Evolutionary conservation across 768 basidiomycete species (phyloP).

Genomic region (Amanita fuliginea): DNA sequence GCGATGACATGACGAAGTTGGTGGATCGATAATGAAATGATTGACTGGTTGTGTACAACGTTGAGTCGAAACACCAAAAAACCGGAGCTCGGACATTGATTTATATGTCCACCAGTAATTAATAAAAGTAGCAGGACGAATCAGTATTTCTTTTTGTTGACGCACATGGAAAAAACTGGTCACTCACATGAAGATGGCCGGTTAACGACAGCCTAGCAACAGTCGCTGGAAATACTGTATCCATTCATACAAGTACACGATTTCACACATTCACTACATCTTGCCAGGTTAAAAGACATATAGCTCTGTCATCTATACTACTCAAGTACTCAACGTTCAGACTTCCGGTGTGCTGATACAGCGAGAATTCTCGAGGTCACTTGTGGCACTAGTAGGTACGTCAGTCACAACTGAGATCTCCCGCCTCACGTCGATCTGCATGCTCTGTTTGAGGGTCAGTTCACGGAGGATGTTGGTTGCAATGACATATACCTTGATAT

Average conservation of each 20-base stretch:
- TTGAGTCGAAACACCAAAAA: neutral
- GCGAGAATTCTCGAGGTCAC: neutral
- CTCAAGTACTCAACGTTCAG: neutral
- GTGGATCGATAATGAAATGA: too few relatives aligned
- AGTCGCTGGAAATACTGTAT: too few relatives aligned
- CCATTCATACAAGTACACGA: neutral
- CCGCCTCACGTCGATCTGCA: constrained; percentile 21
- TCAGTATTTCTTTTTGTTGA: too few relatives aligned
- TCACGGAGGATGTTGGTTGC: neutral
- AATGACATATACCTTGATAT: constrained; percentile 4
- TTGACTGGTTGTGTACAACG: too few relatives aligned
- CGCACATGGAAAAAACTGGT: too few relatives aligned
- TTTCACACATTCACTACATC: neutral
- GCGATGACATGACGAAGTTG: neutral
- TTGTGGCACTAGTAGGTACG: constrained; percentile 6
- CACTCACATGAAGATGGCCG: too few relatives aligned
- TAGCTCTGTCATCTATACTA: too few relatives aligned
- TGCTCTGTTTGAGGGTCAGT: constrained; percentile 11
- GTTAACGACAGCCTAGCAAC: too few relatives aligned
- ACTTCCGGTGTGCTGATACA: neutral
- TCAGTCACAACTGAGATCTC: constrained; percentile 21
- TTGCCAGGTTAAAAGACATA: neutral
- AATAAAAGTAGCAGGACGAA: too few relatives aligned
- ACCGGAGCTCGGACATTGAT: too few relatives aligned
- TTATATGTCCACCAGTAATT: too few relatives aligned